These are phyloP conservation scores for Medicago ruthenica DNA, from an alignment of 306 rosid genomes.

Conservation along the genomic window DNA sequence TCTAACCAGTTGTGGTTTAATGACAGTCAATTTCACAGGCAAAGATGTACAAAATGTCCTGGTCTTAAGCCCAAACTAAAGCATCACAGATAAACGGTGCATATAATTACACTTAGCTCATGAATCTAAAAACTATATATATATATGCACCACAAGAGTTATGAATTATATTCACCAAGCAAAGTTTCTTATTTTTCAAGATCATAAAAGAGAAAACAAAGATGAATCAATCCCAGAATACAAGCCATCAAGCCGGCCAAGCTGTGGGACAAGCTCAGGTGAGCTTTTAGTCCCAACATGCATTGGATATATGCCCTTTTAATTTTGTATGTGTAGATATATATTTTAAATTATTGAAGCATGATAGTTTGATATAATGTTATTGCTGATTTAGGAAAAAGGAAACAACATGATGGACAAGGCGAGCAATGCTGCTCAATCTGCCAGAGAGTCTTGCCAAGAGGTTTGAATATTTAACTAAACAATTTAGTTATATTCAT, in stretches of 20 bases:
- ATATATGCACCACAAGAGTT: not conserved
- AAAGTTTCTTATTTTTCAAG: slow-evolving; percentile 14
- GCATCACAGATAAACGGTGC: slow-evolving; percentile 11
- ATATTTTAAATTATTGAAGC: not conserved
- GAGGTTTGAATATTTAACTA: no score
- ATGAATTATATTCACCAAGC: slow-evolving; percentile 4
- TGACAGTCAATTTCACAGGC: not conserved
- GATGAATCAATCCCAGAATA: slow-evolving; percentile 48
- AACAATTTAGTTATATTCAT: no score
- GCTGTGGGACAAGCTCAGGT: slow-evolving; percentile 55
- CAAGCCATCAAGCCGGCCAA: slow-evolving; percentile 53
- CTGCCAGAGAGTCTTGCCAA: slow-evolving; percentile 52
- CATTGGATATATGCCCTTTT: not conserved
- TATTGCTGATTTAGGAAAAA: slow-evolving; percentile 50
- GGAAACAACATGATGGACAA: slow-evolving; percentile 45
- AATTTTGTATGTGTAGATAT: not conserved
- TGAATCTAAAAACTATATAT: not conserved
- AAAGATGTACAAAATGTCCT: slow-evolving; percentile 17
- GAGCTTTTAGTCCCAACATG: slow-evolving; percentile 3
- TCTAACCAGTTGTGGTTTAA: not conserved
- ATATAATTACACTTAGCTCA: slow-evolving; percentile 16
- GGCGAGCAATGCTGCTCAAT: slow-evolving; percentile 51
- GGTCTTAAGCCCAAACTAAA: slow-evolving; percentile 40
- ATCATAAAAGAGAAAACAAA: slow-evolving; percentile 11
- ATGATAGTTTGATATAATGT: not conserved